Base-by-base conservation (phyloP, 78 protist species). In the Isochrysis galbana region DNA sequence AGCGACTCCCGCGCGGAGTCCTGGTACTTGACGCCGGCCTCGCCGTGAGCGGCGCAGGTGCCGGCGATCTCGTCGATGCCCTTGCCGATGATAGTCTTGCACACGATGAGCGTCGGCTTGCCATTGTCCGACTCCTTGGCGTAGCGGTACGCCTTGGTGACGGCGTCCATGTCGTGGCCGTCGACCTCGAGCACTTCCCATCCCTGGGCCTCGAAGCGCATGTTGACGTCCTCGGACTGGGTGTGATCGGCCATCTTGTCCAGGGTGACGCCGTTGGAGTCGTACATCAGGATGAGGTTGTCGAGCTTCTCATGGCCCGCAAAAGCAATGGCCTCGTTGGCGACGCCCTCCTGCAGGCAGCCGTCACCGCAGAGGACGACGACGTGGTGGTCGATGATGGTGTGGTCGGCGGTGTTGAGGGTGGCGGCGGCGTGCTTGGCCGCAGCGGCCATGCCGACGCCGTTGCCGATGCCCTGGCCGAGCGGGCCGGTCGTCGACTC, bases 401-500 rank as follows among this genome's bases (percentile, higher is more conserved):
- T n/a, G 92, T 91, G 88, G n/a, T 93, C 91, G 46, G 55, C 72
- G n/a, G 90, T 93, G 94, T 96, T 96, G 94, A 86, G 95, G 42
- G 26, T 36, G 47, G 95, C 94, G 41, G 92, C 96, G 19, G 77
- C 78, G 88, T 77, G 38, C 93, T 94, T 93, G 83, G 55, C 70
- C 29, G 97, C 97, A 0, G 78, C 72, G 38, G 97, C 97, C 83
- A 95, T 42, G 94, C 97, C 97, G 45, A 95, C 96, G 42, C 96
- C 97, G 78, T 89, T 72, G 41, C 86, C 51, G 44, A 94, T 55
- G 77, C 97, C 97, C 93, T 94, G 96, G 77, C 97, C 97, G 82
- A 96, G 94, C 32, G 97, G 97, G 34, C 97, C 97, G 48, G 97
- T 95, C 74, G 97, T 96, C 77, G 90, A 69, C 93, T 96, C 97